Base-by-base conservation (phyloP, 805 yeast species). In the Candida suzukii region DNA sequence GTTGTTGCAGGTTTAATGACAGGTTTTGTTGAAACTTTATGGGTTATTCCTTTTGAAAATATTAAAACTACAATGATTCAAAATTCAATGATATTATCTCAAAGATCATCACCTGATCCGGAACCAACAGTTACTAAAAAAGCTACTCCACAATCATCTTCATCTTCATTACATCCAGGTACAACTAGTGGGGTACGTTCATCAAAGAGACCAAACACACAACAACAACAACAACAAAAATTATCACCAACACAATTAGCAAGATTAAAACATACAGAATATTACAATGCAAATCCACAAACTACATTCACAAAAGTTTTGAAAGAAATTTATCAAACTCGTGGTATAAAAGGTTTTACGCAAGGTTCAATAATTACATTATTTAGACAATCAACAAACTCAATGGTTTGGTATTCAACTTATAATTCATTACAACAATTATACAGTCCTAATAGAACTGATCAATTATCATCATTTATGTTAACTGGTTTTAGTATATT, bases 1-100 rank as follows among this genome's bases (percentile, higher is more conserved):
- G 84, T 87, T 8, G 78, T 84, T 44, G 96, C 96, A 3, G 96
- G 95, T 10, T 51, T 75, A 47, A 74, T 87, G 67, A 84, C 95
- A 5, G 98, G 95, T 2, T 70, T 83, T 43, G 64, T 81, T 35
- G 98, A 93, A 59, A 80, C 95, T 2, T 47, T 88, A 27, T 75
- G 84, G 71, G 77, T 91, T 19, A 84, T 93, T 17, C 99, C 98
- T 0, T 90, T 91, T 58, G 99, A 91, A 55, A 85, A 82, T 53
- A 70, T 88, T 49, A 88, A 88, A 56, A 80, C 84, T 2, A 71
- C 83, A 9, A 76, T 85, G 85, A 80, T 88, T 46, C 95, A 87
- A 52, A 80, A 83, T 54, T 68, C 80, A 38, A 50, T 72, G 9
- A 44, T 50, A 19, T 63, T 62, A 32, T 54, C 60, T 8, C 52